Evolutionary conservation across 306 rosid species (phyloP), one percentile per base, ranked within the genome.

Genomic region (Medicago arabica): DNA sequence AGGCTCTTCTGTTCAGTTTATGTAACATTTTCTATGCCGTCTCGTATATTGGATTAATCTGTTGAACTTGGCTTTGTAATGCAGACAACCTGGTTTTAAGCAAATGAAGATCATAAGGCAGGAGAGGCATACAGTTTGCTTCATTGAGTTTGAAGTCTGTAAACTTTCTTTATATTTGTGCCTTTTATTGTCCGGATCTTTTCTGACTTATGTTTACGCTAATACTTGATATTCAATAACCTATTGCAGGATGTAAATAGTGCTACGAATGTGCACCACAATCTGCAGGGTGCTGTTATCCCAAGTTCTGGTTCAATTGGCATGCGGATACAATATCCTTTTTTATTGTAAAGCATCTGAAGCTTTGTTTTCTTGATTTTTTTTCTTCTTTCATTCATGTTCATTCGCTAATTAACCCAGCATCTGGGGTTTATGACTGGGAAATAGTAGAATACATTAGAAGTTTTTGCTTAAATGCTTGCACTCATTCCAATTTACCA

Each of bases 241-340:
- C 69, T 19, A 17, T 58, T 78, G 83, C 97, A 96, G 99, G 98
- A 96, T 74, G 79, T 96, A 74, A 96, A 92, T 84, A 89, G 93
- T 74, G 99, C 99, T 66, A 84, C 86, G 77, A 88, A 87, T 74
- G 98, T 96, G 31, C 99, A 96, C 86, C 98, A 86, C 63, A 89
- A 51, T 87, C 84, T 96, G 84, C 99, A 96, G 88, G 99, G 99
- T 75, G 99, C 97, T 44, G 98, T 96, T 84, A 92, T 92, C 69
- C 98, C 96, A 54, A 96, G 99, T 86, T 96, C 99, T 58, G 99
- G 99, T 60, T 90, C 98, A 15, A 89, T 96, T 71, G 99, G 99
- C 88, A 96, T 96, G 99, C 89, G 99, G 75, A 96, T 96, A 89
- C 99, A 96, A 87, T 96, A 96, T 96, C 99, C 98, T 92, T 89